Base-by-base conservation (phyloP, 805 yeast genomes). In the Zygosaccharomyces bisporus region DNA sequence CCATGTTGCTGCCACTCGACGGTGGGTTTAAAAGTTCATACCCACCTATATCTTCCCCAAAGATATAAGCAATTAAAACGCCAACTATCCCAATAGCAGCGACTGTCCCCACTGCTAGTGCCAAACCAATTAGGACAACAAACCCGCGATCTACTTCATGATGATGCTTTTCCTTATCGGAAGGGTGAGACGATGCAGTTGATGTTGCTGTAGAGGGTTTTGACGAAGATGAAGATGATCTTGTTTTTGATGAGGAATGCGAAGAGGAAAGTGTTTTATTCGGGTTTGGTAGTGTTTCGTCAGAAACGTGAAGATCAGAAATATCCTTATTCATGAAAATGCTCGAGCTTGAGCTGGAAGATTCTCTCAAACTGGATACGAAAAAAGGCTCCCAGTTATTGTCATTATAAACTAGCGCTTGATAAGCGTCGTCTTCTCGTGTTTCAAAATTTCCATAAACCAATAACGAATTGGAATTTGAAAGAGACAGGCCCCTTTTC, bases 101-200 rank as follows among this genome's bases (percentile, higher is more conserved):
- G 31, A 72, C 60, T 1, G 76, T 71, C 14, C 71, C 86, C 24
- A 85, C 53, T 0, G 91, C 79, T 43, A 81, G 68, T 0, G 89
- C 93, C 33, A 82, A 70, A 0, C 85, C 79, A 34, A 84, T 75
- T 21, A 86, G 73, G 3, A 82, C 88, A 21, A 84, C 81, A 54
- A 74, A 81, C 0, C 93, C 90, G 16, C 77, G 63, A 23, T 62
- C 66, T 46, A 63, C 61, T 48, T 64, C 60, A 24, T 58, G 55
- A 13, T 25, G 51, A 45, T 49, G 31, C 32, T 40, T 14, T 24
- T 34, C 42, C 45, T 41, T 33, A 6, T 40, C 16, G 17, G 45
- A 18, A 18, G 40, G 30, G 14, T 13, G 19, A 34, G 45, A 14
- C 6, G 56, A 6, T 1, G 58, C 40, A 4, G 54, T 21, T 1